Conservation (phyloP, 805 yeast genomes). For the Lipomyces oligophaga region DNA sequence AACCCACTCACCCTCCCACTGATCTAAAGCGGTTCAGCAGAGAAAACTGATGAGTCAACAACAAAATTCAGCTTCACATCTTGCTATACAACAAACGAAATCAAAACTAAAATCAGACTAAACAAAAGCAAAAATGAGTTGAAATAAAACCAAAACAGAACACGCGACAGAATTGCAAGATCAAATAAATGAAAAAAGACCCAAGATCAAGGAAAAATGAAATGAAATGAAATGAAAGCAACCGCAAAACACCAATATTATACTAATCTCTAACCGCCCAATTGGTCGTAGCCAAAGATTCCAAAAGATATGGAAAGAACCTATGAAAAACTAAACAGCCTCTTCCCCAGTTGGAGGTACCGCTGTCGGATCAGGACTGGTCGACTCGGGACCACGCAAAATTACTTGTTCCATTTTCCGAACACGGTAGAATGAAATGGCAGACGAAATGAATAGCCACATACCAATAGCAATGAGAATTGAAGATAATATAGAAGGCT, state of each 20-base stretch:
- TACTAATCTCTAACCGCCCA: too few species aligned
- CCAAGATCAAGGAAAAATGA: background rate
- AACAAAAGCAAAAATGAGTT: background rate
- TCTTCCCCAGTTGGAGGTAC: too few species aligned
- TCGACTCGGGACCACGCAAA: slow-evolving; percentile 30
- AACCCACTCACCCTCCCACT: too few species aligned
- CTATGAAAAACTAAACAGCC: too few species aligned
- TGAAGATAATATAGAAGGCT: slow-evolving; percentile 50
- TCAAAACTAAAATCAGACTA: background rate
- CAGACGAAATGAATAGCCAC: slow-evolving; percentile 59
- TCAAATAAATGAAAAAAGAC: background rate
- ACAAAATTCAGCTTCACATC: too few species aligned
- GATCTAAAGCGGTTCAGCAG: too few species aligned
- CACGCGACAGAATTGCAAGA: background rate
- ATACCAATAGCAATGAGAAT: slow-evolving; percentile 65
- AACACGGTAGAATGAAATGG: slow-evolving; percentile 71
- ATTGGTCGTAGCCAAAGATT: too few species aligned
- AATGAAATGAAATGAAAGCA: background rate
- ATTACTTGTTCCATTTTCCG: slow-evolving; percentile 68
- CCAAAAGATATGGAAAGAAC: too few species aligned
- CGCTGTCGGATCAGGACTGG: background rate
- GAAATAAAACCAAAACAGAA: background rate
- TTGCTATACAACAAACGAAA: too few species aligned
- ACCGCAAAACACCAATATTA: background rate
- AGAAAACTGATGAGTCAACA: too few species aligned